A percentile compares a stretch with the other conserved stretches of the same genome.
Evolutionary conservation across 73 alveolate species (phyloP).

Genomic region (Effrenium voratum): DNA sequence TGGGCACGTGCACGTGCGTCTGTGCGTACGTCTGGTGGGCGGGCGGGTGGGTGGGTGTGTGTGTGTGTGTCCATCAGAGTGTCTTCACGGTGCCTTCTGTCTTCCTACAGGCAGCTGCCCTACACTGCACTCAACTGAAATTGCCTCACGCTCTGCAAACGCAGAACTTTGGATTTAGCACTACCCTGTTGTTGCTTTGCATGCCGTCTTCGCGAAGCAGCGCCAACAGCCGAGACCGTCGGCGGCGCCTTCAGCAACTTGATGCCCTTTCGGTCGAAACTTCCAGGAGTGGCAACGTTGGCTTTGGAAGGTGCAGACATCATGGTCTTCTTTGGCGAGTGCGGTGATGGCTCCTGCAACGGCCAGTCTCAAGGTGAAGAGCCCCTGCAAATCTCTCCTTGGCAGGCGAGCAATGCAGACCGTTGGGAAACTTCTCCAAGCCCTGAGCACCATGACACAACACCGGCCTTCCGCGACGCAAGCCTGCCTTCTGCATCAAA

Average conservation of each 20-base stretch:
- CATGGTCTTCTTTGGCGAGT: slow-evolving; percentile 44
- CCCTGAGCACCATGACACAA: slow-evolving; percentile 83
- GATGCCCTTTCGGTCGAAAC: slow-evolving; percentile 82
- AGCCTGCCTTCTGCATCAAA: slow-evolving; percentile 72
- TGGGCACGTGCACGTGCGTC: too few species aligned
- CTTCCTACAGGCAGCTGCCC: too few species aligned
- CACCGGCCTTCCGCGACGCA: neutral
- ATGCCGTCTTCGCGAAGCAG: too few species aligned
- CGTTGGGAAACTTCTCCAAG: slow-evolving; percentile 53
- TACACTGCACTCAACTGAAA: too few species aligned
- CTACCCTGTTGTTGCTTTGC: too few species aligned
- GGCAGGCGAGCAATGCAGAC: slow-evolving; percentile 58
- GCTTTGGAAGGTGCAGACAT: slow-evolving; percentile 60
- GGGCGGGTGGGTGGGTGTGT: too few species aligned
- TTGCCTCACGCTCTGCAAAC: too few species aligned
- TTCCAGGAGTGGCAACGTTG: slow-evolving; percentile 75
- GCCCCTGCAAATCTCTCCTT: slow-evolving; percentile 12
- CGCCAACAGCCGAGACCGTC: neutral
- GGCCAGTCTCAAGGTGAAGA: neutral
- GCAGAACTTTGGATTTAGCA: too few species aligned
- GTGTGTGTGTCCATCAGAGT: too few species aligned
- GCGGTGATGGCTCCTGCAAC: slow-evolving; percentile 15
- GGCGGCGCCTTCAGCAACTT: slow-evolving; percentile 35
- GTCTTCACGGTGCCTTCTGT: too few species aligned
- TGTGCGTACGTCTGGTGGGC: too few species aligned